Evolutionary conservation across 2,329 filamentous ascomycete genomes (phyloP).

Genomic region (Purpureocillium takamizusanense): DNA sequence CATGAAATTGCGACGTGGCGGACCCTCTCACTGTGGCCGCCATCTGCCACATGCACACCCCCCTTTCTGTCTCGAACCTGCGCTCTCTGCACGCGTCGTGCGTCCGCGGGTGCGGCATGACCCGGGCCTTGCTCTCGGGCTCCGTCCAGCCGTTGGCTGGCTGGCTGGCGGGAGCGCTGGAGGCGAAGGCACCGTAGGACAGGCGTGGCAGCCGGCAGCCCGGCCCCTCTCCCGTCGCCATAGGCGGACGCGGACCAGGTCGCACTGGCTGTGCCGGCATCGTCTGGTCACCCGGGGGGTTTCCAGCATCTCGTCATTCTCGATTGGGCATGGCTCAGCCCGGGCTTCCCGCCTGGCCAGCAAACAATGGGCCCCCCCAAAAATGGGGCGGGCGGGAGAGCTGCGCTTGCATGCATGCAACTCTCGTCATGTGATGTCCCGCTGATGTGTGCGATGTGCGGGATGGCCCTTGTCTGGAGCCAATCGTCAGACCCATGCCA

Average conservation of each 20-base stretch:
- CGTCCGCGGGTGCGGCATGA: too few species aligned
- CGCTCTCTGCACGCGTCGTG: neutral
- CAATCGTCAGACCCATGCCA: constrained; percentile 10
- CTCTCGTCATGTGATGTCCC: constrained; percentile 22
- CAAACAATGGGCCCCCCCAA: constrained; percentile 7
- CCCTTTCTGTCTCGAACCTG: neutral
- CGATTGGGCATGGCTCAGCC: neutral
- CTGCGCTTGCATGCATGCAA: constrained; percentile 24
- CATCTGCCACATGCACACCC: neutral
- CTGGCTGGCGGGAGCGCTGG: too few species aligned
- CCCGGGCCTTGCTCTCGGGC: too few species aligned
- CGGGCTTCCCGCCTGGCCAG: neutral
- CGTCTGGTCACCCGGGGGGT: neutral
- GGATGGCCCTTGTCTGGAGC: constrained; percentile 23
- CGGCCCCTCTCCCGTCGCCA: neutral
- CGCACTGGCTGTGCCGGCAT: constrained; percentile 1
- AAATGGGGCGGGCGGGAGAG: constrained; percentile 17
- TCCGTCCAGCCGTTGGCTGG: too few species aligned
- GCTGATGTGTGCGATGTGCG: constrained; percentile 25
- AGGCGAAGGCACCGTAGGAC: too few species aligned
- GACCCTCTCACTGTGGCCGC: constrained; percentile 1
- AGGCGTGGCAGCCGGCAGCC: neutral
- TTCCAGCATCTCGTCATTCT: neutral
- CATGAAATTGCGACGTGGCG: constrained; percentile 9
- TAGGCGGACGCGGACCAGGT: neutral